Base-by-base conservation (phyloP, 2,329 filamentous ascomycete genomes). In the Trichothecium sympodiale region DNA sequence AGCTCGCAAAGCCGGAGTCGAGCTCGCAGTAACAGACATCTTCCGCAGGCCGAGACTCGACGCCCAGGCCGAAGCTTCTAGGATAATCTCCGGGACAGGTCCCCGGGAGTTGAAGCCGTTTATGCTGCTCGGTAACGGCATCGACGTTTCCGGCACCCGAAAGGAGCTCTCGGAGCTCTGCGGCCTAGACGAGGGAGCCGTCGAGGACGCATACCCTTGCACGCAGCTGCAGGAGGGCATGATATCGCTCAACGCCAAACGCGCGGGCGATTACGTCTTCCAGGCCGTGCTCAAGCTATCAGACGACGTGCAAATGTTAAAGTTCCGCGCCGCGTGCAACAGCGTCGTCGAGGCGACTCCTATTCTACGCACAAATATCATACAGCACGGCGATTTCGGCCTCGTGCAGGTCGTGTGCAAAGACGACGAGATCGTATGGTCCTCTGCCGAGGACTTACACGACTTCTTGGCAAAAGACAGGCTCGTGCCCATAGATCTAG, bases 191-290 rank as follows among this genome's bases (percentile, higher is more conserved):
- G 20, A 25, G 10, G 20, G 10, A 10, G 26, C 12, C 16, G 16
- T 67, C 7, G 59, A 67, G 34, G 67, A 72, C 36, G 48, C 64
- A 0, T 71, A 67, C 34, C 67, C 67, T 1, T 66, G 64, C 46
- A 65, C 66, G 0, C 56, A 64, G 1, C 46, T 69, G 1, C 68
- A 72, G 39, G 64, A 68, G 42, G 64, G 61, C 4, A 53, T 71
- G 3, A 59, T 72, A 47, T 61, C 64, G 2, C 44, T 71, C 3
- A 49, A 55, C 4, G 61, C 67, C 8, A 27, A 31, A n/a, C 26
- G 18, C 10, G 16, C 36, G n/a, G n/a, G 37, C 9, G 30, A 20
- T 17, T 38, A 38, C 18, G 27, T 38, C 10, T n/a, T 27, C 2
- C 18, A 35, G 17, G 15, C 25, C n/a, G 33, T 35, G 9, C 27